These are phyloP conservation scores for Lentinula lateritia DNA, from an alignment of 768 basidiomycete species.

Conservation along the genomic window DNA sequence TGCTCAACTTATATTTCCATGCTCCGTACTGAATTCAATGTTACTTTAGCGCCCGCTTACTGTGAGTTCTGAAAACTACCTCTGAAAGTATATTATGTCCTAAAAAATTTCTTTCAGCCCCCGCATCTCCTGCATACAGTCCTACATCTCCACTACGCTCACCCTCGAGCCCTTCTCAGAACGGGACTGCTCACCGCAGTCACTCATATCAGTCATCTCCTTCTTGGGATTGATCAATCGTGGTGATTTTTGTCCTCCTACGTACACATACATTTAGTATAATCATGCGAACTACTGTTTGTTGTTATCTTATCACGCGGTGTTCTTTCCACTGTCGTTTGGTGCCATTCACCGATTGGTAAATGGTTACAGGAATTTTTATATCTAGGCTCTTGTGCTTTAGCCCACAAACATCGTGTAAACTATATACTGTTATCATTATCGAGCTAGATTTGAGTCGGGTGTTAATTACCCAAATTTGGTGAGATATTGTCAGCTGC, in stretches of 20 bases:
- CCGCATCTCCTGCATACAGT: constrained; percentile 82
- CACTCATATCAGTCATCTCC: constrained; percentile 45
- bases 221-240: constrained; percentile 41
- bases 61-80: constrained; percentile 40
- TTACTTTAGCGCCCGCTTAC: constrained; percentile 62
- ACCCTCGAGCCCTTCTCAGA: constrained; percentile 71
- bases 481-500: neutral
- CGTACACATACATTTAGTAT: neutral
- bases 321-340: neutral
- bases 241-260: neutral
- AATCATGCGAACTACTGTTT: neutral
- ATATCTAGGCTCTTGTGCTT: neutral
- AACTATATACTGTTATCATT: neutral
- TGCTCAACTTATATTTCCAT: neutral
- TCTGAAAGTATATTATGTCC: neutral
- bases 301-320: neutral
- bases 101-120: constrained; percentile 40
- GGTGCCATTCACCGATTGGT: neutral
- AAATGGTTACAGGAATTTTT: neutral
- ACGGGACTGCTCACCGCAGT: constrained; percentile 30
- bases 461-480: neutral
- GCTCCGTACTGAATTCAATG: constrained; percentile 8
- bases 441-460: neutral
- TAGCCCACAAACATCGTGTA: neutral
- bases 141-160: constrained; percentile 85